Evolutionary conservation across 768 basidiomycete genomes (phyloP), one percentile per base, ranked within the genome.

Genomic region (Hygrocybe punicea): DNA sequence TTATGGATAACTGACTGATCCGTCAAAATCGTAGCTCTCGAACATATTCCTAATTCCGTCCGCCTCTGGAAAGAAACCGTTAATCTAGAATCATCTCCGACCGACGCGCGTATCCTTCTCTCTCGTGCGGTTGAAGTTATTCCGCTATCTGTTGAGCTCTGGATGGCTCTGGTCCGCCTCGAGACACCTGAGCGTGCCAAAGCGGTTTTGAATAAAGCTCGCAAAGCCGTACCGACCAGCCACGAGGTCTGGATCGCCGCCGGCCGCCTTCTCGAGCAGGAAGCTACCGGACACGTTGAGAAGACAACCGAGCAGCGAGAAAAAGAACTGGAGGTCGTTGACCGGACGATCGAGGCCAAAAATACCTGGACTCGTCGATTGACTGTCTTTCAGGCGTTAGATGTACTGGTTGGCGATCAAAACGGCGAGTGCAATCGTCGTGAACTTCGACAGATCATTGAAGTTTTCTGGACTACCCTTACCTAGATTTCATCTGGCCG

Each of bases 231-330:
- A 36, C 96, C 95, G 1, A 99, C 97, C 0, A 90, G 87, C 11
- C 95, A 98, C 72, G 97, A 98, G 65, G 98, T 99, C 58, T 99
- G 96, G 95, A 97, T 99, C 58, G 97, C 97, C 2, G 96, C 96
- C 3, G 94, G 89, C 11, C 82, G 94, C 35, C 73, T 98, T 13
- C 79, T 96, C 33, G 97, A 99, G 72, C 96, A 98, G 67, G 87
- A 90, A 61, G 84, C 83, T 2, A 70, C 71, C 23, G 69, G 70
- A 2, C 49, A 60, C n/a, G 34, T 50, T 10, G 64, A 65, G 23
- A 83, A 85, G 63, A 61, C 79, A 0, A 70, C 73, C 0, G 81
- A 81, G 35, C 75, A 83, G 55, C 78, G 79, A 16, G 77, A 81
- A 23, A 86, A 84, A 57, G 86, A 89, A 62, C 76, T 91, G 2